phyloP scores from a whole-genome alignment of 148 eudicot species.

The Amaranthus hypochondriacus region DNA sequence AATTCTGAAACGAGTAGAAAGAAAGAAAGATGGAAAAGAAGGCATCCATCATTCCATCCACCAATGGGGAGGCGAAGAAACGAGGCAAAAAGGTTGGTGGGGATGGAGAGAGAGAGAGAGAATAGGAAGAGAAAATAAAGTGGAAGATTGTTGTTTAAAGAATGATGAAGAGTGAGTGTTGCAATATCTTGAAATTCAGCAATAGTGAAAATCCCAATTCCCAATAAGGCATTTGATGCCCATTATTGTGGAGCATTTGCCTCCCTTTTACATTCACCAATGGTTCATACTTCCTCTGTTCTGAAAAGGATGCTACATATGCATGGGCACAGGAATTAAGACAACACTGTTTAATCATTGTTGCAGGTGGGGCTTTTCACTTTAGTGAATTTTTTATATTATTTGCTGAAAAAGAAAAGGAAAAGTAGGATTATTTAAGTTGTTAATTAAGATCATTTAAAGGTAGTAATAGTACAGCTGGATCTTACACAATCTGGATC shows the following conservation, averaged over 20 bases:
- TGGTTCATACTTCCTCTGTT: too few relatives aligned
- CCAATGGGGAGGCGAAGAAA: slow-evolving; percentile 32
- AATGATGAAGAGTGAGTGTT: slow-evolving; percentile 7
- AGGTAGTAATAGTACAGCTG: too few relatives aligned
- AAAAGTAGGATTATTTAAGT: too few relatives aligned
- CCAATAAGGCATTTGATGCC: slow-evolving; percentile 61
- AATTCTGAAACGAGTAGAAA: background rate
- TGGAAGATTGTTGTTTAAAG: background rate
- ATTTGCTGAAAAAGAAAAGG: too few relatives aligned
- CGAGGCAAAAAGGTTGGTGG: slow-evolving; percentile 17
- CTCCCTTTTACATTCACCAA: too few relatives aligned
- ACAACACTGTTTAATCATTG: too few relatives aligned
- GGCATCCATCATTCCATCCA: slow-evolving; percentile 1
- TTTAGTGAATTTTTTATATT: too few relatives aligned
- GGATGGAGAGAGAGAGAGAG: slow-evolving; percentile 1
- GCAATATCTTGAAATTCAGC: slow-evolving; percentile 48
- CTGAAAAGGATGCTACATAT: too few relatives aligned
- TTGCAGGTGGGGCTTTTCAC: too few relatives aligned
- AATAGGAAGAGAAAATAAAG: background rate
- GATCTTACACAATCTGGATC: too few relatives aligned
- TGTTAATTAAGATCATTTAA: too few relatives aligned
- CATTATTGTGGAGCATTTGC: slow-evolving; percentile 36
- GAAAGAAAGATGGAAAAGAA: slow-evolving; percentile 8
- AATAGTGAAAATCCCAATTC: slow-evolving; percentile 42
- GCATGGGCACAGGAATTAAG: too few relatives aligned